These are phyloP conservation scores for Globisporangium acanthophoron DNA, from an alignment of 352 stramenopile genomes.

Conservation along the genomic window DNA sequence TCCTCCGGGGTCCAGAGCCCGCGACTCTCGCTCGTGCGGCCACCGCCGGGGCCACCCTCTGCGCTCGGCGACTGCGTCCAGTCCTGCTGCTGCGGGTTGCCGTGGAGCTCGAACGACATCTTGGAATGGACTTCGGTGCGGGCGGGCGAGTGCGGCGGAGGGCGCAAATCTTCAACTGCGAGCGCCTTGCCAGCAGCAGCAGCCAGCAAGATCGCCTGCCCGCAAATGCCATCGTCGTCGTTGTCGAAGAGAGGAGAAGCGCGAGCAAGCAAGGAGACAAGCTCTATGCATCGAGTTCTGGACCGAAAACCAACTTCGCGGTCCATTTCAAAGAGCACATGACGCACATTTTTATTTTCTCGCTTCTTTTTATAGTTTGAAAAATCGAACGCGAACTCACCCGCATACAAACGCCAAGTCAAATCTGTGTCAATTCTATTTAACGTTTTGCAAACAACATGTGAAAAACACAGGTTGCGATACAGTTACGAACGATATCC, in stretches of 20 bases:
- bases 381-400: no score
- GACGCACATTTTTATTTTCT: no score
- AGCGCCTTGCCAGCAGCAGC: background rate
- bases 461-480: no score
- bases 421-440: no score
- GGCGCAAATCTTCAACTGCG: constrained; percentile 58
- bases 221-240: background rate
- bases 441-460: no score
- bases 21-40: constrained; percentile 40
- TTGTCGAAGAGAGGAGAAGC: no score
- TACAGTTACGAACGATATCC: no score
- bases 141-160: constrained; percentile 3
- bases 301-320: background rate
- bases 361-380: no score
- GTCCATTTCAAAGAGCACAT: no score
- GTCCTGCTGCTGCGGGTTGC: constrained; percentile 2
- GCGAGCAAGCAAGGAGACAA: background rate
- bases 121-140: background rate
- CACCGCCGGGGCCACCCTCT: constrained; percentile 14
- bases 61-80: constrained; percentile 12
- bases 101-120: constrained; percentile 17
- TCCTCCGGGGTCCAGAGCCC: constrained; percentile 73
- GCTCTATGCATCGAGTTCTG: constrained; percentile 3
- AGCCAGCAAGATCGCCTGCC: background rate
- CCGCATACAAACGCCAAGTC: constrained; percentile 1